Evolutionary conservation across 768 basidiomycete genomes (phyloP).

Genomic region (Leucocoprinus sp.): DNA sequence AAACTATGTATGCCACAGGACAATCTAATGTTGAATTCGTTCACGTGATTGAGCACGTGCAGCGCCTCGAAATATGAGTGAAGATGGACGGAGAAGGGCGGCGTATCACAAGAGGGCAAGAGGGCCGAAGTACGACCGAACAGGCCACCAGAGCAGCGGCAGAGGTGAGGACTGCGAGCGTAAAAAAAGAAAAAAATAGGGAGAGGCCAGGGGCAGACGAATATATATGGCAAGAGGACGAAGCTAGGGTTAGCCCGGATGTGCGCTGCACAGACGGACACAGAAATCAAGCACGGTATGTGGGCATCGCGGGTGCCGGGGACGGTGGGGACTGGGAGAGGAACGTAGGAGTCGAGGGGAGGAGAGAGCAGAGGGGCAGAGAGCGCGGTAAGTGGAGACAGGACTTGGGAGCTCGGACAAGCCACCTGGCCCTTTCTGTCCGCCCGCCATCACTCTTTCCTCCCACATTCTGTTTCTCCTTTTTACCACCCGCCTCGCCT

Average conservation of each 20-base stretch:
- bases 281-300: background rate
- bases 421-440: slow-evolving; percentile 60
- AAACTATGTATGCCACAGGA: no score
- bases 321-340: slow-evolving; percentile 6
- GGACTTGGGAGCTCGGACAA: slow-evolving; percentile 34
- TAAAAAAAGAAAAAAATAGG: slow-evolving; percentile 3
- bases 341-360: slow-evolving; percentile 8
- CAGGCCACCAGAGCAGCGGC: background rate
- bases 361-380: background rate
- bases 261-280: slow-evolving; percentile 1
- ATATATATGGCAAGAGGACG: slow-evolving; percentile 11
- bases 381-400: slow-evolving; percentile 18
- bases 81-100: background rate
- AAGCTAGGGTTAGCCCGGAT: slow-evolving; percentile 8
- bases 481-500: slow-evolving; percentile 24
- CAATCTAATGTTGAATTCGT: no score
- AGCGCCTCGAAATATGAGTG: background rate
- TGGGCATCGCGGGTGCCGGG: no score
- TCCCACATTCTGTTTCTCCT: slow-evolving; percentile 32
- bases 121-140: no score
- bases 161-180: background rate
- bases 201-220: slow-evolving; percentile 8
- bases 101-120: no score
- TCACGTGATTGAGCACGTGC: background rate
- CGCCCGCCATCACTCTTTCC: slow-evolving; percentile 45